Percentiles rank a stretch among this genome's conserved stretches.
Evolutionary conservation across 352 stramenopile species (phyloP).

Genomic region (Lagenidium giganteum): DNA sequence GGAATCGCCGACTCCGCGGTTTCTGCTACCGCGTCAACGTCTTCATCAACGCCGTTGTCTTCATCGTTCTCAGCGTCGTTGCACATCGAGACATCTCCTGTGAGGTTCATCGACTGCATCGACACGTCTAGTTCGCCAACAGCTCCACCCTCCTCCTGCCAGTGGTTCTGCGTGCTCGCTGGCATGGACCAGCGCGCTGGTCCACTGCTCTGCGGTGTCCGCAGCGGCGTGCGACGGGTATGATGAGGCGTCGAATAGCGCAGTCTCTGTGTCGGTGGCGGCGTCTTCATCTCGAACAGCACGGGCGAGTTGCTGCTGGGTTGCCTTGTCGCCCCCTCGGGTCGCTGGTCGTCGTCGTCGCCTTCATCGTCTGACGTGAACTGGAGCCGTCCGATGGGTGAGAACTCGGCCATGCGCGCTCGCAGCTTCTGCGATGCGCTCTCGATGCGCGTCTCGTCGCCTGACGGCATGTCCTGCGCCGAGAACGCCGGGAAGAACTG

Average conservation of each 20-base stretch:
- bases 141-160: neutral
- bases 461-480: constrained; percentile 40
- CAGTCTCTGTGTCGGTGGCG: constrained; percentile 4
- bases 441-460: constrained; percentile 5
- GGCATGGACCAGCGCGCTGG: neutral
- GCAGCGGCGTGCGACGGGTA: neutral
- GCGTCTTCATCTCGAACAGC: constrained; percentile 10
- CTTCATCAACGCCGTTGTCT: constrained; percentile 2
- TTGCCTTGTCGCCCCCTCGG: constrained; percentile 1
- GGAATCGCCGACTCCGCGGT: too few species aligned
- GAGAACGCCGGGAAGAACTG: constrained; percentile 48
- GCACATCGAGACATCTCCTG: constrained; percentile 27
- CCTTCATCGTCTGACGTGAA: constrained; percentile 15
- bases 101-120: constrained; percentile 73
- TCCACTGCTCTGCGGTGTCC: neutral
- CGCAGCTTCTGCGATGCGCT: constrained; percentile 51
- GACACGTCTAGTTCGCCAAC: constrained; percentile 47
- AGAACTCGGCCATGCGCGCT: constrained; percentile 43
- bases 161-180: constrained; percentile 7
- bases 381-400: constrained; percentile 37
- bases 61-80: constrained; percentile 21
- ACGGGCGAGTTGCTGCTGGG: constrained; percentile 6
- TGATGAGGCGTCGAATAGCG: neutral
- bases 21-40: too few species aligned
- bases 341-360: neutral